Evolutionary conservation across 345 rosid genomes (phyloP).

Genomic region (Euphorbia peplus): DNA sequence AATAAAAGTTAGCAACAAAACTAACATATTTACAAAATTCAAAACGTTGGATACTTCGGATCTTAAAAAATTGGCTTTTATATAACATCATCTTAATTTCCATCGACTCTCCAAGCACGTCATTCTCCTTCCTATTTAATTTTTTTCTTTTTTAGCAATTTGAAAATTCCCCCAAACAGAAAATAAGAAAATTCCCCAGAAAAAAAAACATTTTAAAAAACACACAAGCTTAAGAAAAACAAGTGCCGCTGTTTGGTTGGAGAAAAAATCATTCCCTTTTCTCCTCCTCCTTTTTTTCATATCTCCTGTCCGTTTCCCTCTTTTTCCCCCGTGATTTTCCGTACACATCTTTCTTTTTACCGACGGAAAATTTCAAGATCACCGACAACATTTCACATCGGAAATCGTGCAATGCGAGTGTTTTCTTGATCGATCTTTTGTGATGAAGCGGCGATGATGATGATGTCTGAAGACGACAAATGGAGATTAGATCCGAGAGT

Average conservation of each 20-base stretch:
- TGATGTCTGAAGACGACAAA: constrained; percentile 47
- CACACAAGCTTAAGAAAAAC: background rate
- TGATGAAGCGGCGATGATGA: constrained; percentile 69
- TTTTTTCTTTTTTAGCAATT: background rate
- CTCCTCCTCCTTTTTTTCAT: background rate
- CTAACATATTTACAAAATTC: background rate
- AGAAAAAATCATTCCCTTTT: background rate
- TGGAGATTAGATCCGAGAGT: constrained; percentile 85
- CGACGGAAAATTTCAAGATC: background rate
- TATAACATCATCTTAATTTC: background rate
- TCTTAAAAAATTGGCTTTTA: background rate
- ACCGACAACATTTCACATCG: background rate
- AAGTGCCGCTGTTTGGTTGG: background rate
- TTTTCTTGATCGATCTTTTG: constrained; percentile 11
- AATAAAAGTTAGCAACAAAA: background rate
- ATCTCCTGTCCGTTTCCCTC: background rate
- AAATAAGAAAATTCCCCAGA: constrained; percentile 7
- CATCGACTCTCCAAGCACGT: background rate
- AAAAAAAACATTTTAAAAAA: constrained; percentile 4
- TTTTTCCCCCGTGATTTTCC: constrained; percentile 1
- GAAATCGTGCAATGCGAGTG: constrained; percentile 6
- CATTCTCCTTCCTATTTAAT: background rate
- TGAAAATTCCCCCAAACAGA: background rate
- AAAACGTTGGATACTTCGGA: background rate
- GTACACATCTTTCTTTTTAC: background rate